Percentiles rank a stretch among this genome's conserved stretches.
Evolutionary conservation across 2,329 filamentous ascomycete species (phyloP).

Genomic region (Chlorencoelia australis): DNA sequence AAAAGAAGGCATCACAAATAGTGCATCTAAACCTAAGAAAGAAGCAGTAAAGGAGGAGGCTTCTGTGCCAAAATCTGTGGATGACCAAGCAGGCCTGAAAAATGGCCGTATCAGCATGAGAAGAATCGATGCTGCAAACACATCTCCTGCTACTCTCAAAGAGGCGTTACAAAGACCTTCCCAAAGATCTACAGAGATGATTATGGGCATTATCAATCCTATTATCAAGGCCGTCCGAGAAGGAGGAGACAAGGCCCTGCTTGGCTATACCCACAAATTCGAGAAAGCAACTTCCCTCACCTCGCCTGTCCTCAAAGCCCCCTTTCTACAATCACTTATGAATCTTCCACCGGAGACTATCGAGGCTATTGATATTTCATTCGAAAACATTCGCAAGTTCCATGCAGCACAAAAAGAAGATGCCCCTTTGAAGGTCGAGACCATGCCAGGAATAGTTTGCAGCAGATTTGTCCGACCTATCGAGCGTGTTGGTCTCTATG

Average conservation of each 20-base stretch:
- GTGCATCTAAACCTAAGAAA: conserved; percentile 25
- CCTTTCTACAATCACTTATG: conserved; percentile 82
- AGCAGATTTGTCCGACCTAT: conserved; percentile 88
- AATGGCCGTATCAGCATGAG: conserved; percentile 69
- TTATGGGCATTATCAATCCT: conserved; percentile 80
- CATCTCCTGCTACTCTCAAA: conserved; percentile 53
- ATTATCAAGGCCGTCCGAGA: conserved; percentile 83
- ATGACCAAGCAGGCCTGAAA: conserved; percentile 38
- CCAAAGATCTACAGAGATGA: conserved; percentile 88
- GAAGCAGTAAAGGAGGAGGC: conserved; percentile 36
- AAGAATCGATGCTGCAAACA: conserved; percentile 59
- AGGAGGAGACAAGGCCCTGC: conserved; percentile 76
- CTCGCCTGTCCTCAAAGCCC: conserved; percentile 80
- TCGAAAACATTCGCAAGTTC: conserved; percentile 89
- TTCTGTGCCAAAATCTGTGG: conserved; percentile 40
- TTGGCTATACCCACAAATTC: conserved; percentile 95
- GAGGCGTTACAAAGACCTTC: conserved; percentile 79
- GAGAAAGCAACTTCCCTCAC: conserved; percentile 89
- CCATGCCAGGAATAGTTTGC: conserved; percentile 94
- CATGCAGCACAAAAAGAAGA: conserved; percentile 84
- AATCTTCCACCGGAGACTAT: conserved; percentile 72
- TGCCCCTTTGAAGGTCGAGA: conserved; percentile 77
- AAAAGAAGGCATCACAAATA: conserved; percentile 57
- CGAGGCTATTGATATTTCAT: conserved; percentile 86
- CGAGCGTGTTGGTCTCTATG: conserved; percentile 90